Percentiles rank a stretch among this genome's conserved stretches.
These are phyloP conservation scores for Prunus mongolica DNA, from an alignment of 306 rosid genomes.

Conservation along the genomic window DNA sequence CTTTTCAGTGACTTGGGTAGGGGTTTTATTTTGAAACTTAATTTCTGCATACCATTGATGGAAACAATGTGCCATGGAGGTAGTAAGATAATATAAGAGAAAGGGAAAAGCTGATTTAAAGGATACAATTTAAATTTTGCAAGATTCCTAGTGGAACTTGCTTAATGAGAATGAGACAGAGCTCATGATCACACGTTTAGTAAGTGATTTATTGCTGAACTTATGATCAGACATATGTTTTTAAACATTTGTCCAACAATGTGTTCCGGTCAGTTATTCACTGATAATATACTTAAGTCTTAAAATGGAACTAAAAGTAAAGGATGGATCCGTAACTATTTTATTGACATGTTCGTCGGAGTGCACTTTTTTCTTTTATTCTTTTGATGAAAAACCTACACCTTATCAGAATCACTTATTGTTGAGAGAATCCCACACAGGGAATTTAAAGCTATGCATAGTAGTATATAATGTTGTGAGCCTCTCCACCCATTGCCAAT, in stretches of 20 bases:
- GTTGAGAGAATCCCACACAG: neutral
- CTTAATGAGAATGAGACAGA: neutral
- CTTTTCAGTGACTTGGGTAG: neutral
- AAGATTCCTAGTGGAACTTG: neutral
- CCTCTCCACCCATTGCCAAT: neutral
- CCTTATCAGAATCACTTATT: neutral
- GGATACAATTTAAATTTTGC: neutral
- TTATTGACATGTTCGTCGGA: neutral
- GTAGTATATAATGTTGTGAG: neutral
- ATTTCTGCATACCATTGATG: neutral
- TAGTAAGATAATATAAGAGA: neutral
- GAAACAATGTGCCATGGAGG: neutral
- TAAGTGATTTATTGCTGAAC: neutral
- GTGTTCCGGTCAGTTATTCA: neutral
- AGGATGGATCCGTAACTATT: neutral
- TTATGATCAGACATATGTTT: neutral
- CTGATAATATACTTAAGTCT: no score
- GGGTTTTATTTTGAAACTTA: neutral
- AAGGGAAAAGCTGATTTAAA: constrained; percentile 1
- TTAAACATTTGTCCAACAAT: neutral
- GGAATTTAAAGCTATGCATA: neutral
- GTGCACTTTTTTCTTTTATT: neutral
- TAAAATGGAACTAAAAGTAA: neutral
- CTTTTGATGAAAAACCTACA: neutral
- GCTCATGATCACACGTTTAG: neutral